Percentiles rank a stretch among this genome's conserved stretches.
These are phyloP conservation scores for Sordaria brevicollis DNA, from an alignment of 495 filamentous ascomycete species.

Conservation along the genomic window DNA sequence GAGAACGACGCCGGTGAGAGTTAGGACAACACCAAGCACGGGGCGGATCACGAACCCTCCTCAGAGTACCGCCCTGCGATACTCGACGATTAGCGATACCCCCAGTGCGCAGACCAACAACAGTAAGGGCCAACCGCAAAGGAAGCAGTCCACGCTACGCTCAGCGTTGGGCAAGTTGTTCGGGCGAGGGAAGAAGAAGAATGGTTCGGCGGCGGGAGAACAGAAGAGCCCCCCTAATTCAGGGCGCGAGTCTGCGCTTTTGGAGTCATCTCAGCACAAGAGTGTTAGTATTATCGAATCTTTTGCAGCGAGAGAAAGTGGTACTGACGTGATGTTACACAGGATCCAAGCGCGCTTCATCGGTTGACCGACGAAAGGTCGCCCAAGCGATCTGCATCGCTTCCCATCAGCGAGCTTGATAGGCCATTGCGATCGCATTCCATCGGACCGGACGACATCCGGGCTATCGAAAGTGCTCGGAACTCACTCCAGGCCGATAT, in stretches of 20 bases:
- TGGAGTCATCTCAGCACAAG: slow-evolving; percentile 23
- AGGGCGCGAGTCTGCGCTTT: slow-evolving; percentile 8
- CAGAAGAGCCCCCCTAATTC: slow-evolving; percentile 7
- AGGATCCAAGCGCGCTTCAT: slow-evolving; percentile 36
- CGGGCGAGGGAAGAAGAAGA: slow-evolving; percentile 38
- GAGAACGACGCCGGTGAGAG: slow-evolving; percentile 9
- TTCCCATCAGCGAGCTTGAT: slow-evolving; percentile 44
- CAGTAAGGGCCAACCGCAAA: slow-evolving; percentile 25
- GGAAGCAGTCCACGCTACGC: slow-evolving; percentile 41
- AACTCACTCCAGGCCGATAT: slow-evolving; percentile 36
- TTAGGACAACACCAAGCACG: slow-evolving; percentile 7
- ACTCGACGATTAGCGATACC: slow-evolving; percentile 30
- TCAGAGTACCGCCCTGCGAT: slow-evolving; percentile 21
- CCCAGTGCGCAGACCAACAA: slow-evolving; percentile 21
- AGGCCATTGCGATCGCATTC: slow-evolving; percentile 44
- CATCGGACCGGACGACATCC: slow-evolving; percentile 36
- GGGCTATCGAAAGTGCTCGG: slow-evolving; percentile 34
- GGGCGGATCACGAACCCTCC: slow-evolving; percentile 26
- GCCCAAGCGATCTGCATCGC: slow-evolving; percentile 38
- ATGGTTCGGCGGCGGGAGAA: slow-evolving; percentile 7
- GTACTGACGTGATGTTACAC: slow-evolving; percentile 9
- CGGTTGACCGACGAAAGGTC: slow-evolving; percentile 19
- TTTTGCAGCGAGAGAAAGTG: neutral
- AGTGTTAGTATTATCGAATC: slow-evolving; percentile 29
- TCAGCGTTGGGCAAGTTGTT: slow-evolving; percentile 40